Base-by-base conservation (phyloP, 2,329 filamentous ascomycete genomes). In the Neodidymelliopsis sp. region DNA sequence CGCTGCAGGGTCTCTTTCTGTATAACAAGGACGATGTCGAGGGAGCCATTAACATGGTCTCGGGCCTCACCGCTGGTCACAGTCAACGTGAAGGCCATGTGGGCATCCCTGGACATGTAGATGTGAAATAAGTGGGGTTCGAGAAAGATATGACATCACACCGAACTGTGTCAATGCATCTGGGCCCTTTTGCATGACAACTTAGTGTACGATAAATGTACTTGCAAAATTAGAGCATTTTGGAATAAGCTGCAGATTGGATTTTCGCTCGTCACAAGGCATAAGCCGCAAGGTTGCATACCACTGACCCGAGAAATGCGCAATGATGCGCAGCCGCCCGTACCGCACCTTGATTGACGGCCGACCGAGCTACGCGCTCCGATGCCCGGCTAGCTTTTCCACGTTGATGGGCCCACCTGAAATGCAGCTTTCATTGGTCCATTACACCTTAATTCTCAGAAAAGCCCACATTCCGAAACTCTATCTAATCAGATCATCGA, bases 11-110 rank as follows among this genome's bases (percentile, higher is more conserved):
- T 0, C 75, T 99, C 33, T 99, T 99, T 73, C 73, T 97, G 71
- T 96, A 95, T 72, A 95, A 97, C 75, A 99, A 99, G 76, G 89
- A 87, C 56, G 83, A 96, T 62, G 89, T 92, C 79, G 81, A 91
- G 59, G 91, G 93, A 2, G 93, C 93, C 11, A 92, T 97, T 57
- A 76, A 78, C 12, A 91, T 89, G 87, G 88, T 87, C 1, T 86
- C 89, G 54, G 84, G 81, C 2, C 74, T 90, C 59, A 64, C 64
- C 51, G 63, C 63, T 49, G 60, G 60, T 47, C 59, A 57, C 45
- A 57, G 57, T 47, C 61, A 52, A 39, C 52, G 49, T 28, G 57
- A 61, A 34, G 56, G 54, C 35, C 64, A 65, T 49, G 67, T 62
- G 63, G 64, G 68, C 35, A 57, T 69, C 23, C 57, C 59, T 22